Evolutionary conservation across 2,329 filamentous ascomycete species (phyloP), one percentile per base, ranked within the genome.

Genomic region (Ascochyta fabae): DNA sequence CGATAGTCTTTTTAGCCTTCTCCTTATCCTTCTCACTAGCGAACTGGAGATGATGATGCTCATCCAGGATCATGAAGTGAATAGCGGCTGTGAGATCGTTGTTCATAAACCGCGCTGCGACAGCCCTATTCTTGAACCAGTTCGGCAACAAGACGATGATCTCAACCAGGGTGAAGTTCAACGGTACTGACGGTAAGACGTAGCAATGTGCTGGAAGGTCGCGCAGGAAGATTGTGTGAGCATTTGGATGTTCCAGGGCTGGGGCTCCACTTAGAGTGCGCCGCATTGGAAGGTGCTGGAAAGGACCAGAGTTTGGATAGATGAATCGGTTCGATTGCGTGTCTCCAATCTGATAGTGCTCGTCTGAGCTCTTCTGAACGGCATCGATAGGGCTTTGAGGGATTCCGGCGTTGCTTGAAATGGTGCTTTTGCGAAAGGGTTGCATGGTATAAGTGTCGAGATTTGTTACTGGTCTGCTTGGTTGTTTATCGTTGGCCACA

Each of bases 91-190:
- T 64, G 19, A 68, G 54, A 6, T 55, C 39, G 29, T 68, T 67
- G 38, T 56, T 62, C 24, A 64, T 13, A 12, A 68, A 59, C 3
- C 64, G 65, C 0, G 3, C 9, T 23, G 49, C 47, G 5, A 64
- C 36, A 3, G 38, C 19, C 10, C 38, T 43, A 23, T 62, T 59
- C 23, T 59, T 60, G 35, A 64, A 65, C 60, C 60, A 63, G 15
- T 64, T 60, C 0, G 61, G 62, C 2, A 66, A 26, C 9, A 68
- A 24, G 4, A 48, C 54, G 15, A 68, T 48, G 31, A 65, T 57
- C 15, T 68, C 65, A 1, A 51, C 56, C 13, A 65, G 26, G 6
- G 65, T 66, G 16, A 61, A 62, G 29, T 64, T 65, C 27, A 67
- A 51, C 13, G 3, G 19, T 16, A 29, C 48, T 29, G 5, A 12